phyloP scores from a whole-genome alignment of 2,329 filamentous ascomycete genomes.

The Botrytis cinerea region DNA sequence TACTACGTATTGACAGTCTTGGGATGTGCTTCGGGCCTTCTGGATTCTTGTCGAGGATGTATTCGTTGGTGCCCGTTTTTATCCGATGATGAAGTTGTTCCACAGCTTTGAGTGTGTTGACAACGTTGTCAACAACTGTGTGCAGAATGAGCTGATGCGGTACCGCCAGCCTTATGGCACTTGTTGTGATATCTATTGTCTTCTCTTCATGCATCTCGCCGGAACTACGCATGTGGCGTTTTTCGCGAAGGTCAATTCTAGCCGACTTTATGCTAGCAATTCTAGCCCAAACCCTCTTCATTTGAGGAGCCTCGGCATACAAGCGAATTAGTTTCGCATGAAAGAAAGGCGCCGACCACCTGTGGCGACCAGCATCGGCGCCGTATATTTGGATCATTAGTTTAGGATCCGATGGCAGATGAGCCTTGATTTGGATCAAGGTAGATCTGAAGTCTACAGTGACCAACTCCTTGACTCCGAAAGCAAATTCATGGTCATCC shows the following conservation, averaged over 20 bases:
- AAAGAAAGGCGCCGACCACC: conserved; percentile 84
- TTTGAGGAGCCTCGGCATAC: conserved; percentile 82
- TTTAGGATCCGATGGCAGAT: conserved; percentile 84
- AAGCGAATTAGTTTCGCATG: conserved; percentile 77
- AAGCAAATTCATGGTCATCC: conserved; percentile 29
- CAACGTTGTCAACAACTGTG: conserved; percentile 88
- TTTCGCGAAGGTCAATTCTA: conserved; percentile 77
- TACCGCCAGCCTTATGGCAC: conserved; percentile 83
- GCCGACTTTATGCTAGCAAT: conserved; percentile 81
- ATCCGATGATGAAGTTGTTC: conserved; percentile 94
- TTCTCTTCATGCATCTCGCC: conserved; percentile 69
- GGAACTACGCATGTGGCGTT: conserved; percentile 64
- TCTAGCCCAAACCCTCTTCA: conserved; percentile 82
- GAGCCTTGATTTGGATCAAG: conserved; percentile 83
- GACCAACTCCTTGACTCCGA: conserved; percentile 61
- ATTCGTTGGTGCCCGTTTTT: conserved; percentile 82
- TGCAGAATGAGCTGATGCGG: conserved; percentile 90
- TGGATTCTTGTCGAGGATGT: conserved; percentile 81
- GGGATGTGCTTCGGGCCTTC: conserved; percentile 86
- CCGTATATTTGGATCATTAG: conserved; percentile 88
- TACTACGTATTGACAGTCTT: conserved; percentile 78
- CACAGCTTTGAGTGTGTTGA: conserved; percentile 83
- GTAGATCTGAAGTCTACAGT: conserved; percentile 80
- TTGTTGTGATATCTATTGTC: conserved; percentile 79
- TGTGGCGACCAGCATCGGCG: conserved; percentile 78